Conservation (phyloP, 2,329 filamentous ascomycete species). For the Penicillium thymicola region DNA sequence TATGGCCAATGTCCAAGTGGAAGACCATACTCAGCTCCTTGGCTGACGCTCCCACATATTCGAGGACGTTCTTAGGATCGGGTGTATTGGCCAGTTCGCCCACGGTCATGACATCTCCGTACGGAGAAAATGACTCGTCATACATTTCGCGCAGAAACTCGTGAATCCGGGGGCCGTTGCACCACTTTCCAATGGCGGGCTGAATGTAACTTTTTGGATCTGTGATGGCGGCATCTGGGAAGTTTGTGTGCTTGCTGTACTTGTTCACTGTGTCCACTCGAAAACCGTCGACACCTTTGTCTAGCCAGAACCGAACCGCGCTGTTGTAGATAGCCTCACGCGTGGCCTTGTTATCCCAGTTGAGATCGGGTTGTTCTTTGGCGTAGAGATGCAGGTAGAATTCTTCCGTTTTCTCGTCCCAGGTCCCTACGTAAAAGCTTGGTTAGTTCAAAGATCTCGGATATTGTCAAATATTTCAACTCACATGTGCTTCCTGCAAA, state of each 20-base stretch:
- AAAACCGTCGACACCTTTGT: conserved; percentile 66
- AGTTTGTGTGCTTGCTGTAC: conserved; percentile 50
- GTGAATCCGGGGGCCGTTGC: conserved; percentile 66
- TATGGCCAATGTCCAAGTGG: conserved; percentile 43
- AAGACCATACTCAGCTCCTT: conserved; percentile 68
- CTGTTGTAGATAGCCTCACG: conserved; percentile 65
- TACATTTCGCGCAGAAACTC: conserved; percentile 69
- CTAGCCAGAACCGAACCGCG: conserved; percentile 71
- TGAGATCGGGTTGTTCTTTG: conserved; percentile 70
- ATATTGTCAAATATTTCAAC: neutral
- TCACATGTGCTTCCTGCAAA: conserved; percentile 59
- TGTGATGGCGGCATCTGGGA: conserved; percentile 56
- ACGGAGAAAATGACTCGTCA: conserved; percentile 52
- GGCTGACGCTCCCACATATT: conserved; percentile 57
- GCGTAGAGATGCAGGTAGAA: conserved; percentile 73
- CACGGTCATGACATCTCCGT: conserved; percentile 62
- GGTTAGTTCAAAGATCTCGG: neutral
- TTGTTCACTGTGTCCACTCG: conserved; percentile 67
- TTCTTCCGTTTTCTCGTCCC: conserved; percentile 64
- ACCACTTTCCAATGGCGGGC: conserved; percentile 56
- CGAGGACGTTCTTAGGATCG: conserved; percentile 55
- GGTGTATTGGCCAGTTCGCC: conserved; percentile 66
- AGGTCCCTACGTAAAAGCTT: conserved; percentile 45
- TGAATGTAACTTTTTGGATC: conserved; percentile 49
- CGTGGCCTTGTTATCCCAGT: conserved; percentile 67